Percentiles rank a stretch among this genome's conserved stretches.
These are phyloP conservation scores for Lactuca saligna DNA, from an alignment of 129 eudicot genomes.

Conservation along the genomic window DNA sequence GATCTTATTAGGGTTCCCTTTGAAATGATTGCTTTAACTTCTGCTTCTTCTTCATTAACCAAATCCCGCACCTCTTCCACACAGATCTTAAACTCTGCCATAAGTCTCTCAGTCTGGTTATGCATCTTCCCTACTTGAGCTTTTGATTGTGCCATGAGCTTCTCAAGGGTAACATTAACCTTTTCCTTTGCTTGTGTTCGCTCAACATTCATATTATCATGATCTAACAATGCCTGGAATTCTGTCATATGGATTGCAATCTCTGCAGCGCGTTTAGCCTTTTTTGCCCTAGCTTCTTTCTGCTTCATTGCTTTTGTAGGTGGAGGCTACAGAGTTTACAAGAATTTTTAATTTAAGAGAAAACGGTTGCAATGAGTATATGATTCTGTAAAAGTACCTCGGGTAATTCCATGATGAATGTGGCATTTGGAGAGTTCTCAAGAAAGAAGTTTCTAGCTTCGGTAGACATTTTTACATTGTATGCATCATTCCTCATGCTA, in stretches of 20 bases:
- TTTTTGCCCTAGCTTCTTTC: background rate
- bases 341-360: too few relatives aligned
- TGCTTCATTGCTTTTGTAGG: background rate
- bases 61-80: slow-evolving; percentile 4
- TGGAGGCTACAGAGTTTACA: background rate
- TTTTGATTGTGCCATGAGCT: too few relatives aligned
- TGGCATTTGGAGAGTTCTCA: slow-evolving; percentile 24
- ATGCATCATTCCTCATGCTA: slow-evolving; percentile 1
- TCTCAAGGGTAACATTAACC: background rate
- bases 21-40: background rate
- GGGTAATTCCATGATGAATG: slow-evolving; percentile 16
- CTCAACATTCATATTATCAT: background rate
- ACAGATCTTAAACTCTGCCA: background rate
- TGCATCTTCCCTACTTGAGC: too few relatives aligned
- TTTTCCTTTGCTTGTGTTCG: background rate
- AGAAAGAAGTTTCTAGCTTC: slow-evolving; percentile 24
- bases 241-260: background rate
- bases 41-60: background rate
- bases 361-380: background rate
- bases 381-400: slow-evolving; percentile 7
- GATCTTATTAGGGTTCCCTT: background rate
- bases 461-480: slow-evolving; percentile 4
- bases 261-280: background rate
- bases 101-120: background rate
- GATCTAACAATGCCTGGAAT: background rate